Percentiles rank a stretch among this genome's conserved stretches.
phyloP scores from a whole-genome alignment of 2,329 filamentous ascomycete genomes.

The Penicillium frequentans region DNA sequence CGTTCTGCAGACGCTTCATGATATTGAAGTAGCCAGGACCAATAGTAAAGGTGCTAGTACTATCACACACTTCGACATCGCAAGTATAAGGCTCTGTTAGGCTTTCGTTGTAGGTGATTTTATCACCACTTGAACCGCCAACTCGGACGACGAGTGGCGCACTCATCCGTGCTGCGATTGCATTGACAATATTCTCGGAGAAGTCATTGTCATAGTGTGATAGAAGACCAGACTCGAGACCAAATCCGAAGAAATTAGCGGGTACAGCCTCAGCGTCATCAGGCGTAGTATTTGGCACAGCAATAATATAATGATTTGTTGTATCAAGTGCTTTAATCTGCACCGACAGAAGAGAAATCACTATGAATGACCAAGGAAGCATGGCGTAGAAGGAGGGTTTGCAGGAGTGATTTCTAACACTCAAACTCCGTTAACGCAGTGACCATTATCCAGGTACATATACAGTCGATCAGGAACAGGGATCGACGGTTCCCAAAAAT shows the following conservation, averaged over 20 bases:
- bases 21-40: slow-evolving; percentile 12
- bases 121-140: slow-evolving; percentile 15
- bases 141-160: slow-evolving; percentile 13
- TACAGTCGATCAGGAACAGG: neutral
- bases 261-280: neutral
- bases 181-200: slow-evolving; percentile 7
- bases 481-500: neutral
- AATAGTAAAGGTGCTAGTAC: slow-evolving; percentile 4
- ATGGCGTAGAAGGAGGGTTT: neutral
- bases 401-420: too few species aligned
- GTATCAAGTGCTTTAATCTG: neutral
- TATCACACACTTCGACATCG: neutral
- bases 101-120: slow-evolving; percentile 1
- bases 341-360: neutral
- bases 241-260: neutral
- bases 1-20: slow-evolving; percentile 4
- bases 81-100: slow-evolving; percentile 2
- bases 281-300: neutral
- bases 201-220: slow-evolving; percentile 4
- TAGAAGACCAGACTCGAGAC: neutral
- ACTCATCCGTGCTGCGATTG: slow-evolving; percentile 8
- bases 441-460: neutral
- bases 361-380: neutral
- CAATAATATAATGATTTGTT: neutral
- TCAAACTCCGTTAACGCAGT: too few species aligned